These are phyloP conservation scores for Tuber umbilicatum DNA, from an alignment of 495 filamentous ascomycete species.

Conservation along the genomic window DNA sequence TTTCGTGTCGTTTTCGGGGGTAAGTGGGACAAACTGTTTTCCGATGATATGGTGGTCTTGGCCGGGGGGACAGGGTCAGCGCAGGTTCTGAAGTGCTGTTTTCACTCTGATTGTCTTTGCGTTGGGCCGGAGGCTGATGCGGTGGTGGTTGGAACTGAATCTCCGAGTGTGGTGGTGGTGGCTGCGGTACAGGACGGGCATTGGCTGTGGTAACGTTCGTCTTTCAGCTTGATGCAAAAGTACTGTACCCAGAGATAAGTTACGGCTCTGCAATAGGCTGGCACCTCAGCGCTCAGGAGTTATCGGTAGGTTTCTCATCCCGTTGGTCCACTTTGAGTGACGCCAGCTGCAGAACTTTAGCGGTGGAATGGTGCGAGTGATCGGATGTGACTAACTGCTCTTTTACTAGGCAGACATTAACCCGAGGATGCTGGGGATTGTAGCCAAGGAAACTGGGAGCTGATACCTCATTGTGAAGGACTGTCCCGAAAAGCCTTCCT, in stretches of 20 bases:
- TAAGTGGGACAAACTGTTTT: background rate
- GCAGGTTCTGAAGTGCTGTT: background rate
- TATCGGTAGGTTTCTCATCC: background rate
- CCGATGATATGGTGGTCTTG: background rate
- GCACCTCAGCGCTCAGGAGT: background rate
- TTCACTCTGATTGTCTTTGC: background rate
- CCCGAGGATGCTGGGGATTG: background rate
- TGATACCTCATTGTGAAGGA: background rate
- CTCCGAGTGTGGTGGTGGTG: background rate
- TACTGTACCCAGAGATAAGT: background rate
- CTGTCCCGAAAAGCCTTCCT: background rate
- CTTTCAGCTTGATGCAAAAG: background rate
- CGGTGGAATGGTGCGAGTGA: background rate
- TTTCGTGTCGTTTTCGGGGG: background rate
- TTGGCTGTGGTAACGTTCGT: background rate
- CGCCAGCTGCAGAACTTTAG: background rate
- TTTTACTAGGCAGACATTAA: background rate
- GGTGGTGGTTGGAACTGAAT: conserved; percentile 14
- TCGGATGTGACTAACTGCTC: background rate
- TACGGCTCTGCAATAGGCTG: background rate
- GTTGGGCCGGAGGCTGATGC: conserved; percentile 10
- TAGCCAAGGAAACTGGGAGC: background rate
- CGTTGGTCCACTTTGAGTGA: background rate
- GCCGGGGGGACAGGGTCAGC: too few species aligned
- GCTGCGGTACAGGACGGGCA: background rate